Evolutionary conservation across 129 eudicot species (phyloP).

Genomic region (Lonicera japonica): DNA sequence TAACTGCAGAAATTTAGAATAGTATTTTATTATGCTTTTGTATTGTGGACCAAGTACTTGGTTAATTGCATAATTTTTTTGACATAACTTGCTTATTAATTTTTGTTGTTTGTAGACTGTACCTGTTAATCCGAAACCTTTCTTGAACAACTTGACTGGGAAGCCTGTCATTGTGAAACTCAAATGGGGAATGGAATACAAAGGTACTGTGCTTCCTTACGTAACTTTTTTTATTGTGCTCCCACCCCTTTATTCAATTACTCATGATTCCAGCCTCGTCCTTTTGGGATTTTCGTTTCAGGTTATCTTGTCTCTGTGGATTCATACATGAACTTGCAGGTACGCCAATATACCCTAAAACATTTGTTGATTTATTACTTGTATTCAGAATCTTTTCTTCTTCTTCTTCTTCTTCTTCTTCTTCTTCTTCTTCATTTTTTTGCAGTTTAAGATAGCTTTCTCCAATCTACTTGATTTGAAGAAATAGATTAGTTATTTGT

Average conservation of each 20-base stretch:
- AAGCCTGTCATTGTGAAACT: slow-evolving; percentile 77
- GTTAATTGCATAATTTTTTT: neutral
- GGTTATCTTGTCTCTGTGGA: slow-evolving; percentile 82
- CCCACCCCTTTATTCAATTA: neutral
- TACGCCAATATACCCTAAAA: slow-evolving; percentile 3
- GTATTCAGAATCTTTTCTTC: neutral
- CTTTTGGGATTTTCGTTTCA: slow-evolving; percentile 11
- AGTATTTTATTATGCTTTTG: too few relatives aligned
- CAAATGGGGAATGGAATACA: slow-evolving; percentile 95
- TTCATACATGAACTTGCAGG: slow-evolving; percentile 91
- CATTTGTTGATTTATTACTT: neutral
- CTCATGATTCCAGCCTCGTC: neutral
- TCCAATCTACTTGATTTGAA: too few relatives aligned
- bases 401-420: too few relatives aligned
- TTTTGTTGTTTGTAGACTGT: slow-evolving; percentile 45
- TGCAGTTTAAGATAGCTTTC: too few relatives aligned
- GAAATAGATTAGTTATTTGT: too few relatives aligned
- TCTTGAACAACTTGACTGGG: slow-evolving; percentile 85
- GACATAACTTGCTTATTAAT: neutral
- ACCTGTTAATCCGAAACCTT: slow-evolving; percentile 84
- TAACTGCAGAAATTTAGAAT: too few relatives aligned
- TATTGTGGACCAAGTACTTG: too few relatives aligned
- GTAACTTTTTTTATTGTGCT: too few relatives aligned
- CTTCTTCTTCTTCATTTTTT: too few relatives aligned
- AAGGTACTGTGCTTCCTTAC: slow-evolving; percentile 38